phyloP scores from a whole-genome alignment of 495 filamentous ascomycete species.

The Aspergillus incahuasiensis region DNA sequence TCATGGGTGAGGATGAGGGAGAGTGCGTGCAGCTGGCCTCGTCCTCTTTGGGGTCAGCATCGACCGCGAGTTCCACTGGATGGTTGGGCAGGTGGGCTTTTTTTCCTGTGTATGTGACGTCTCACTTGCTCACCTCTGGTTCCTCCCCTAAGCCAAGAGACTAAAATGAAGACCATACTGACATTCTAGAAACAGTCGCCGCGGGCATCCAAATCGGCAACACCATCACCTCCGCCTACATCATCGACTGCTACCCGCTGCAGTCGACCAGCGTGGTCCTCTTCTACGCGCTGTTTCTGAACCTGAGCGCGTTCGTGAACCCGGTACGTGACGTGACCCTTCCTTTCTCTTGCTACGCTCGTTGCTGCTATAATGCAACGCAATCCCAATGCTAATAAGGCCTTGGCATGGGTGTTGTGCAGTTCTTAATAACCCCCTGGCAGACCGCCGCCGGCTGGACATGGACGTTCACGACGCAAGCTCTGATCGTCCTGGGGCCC shows the following conservation, averaged over 20 bases:
- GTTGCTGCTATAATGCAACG: not conserved
- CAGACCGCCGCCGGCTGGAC: constrained; percentile 48
- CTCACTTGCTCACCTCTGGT: not conserved
- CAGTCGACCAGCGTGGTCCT: constrained; percentile 57
- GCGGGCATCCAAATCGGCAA: constrained; percentile 61
- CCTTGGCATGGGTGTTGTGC: not conserved
- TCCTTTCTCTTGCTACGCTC: no score
- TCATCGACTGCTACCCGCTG: constrained; percentile 55
- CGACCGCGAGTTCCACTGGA: constrained; percentile 54
- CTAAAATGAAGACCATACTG: no score
- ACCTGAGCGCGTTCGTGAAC: constrained; percentile 46
- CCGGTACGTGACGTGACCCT: constrained; percentile 33
- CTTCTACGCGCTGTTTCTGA: constrained; percentile 60
- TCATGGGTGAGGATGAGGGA: no score
- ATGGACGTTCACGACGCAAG: constrained; percentile 55
- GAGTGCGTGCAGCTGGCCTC: constrained; percentile 34
- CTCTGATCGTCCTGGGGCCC: constrained; percentile 43
- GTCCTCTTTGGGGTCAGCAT: constrained; percentile 56
- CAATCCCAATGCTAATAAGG: not conserved
- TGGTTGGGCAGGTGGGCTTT: constrained; percentile 58
- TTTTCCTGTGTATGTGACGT: constrained; percentile 43
- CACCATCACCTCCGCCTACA: constrained; percentile 50
- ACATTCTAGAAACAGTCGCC: no score
- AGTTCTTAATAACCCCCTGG: constrained; percentile 58
- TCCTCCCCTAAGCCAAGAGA: not conserved